Base-by-base conservation (phyloP, 176 grass and related monocot species). In the Hordeum marinum region DNA sequence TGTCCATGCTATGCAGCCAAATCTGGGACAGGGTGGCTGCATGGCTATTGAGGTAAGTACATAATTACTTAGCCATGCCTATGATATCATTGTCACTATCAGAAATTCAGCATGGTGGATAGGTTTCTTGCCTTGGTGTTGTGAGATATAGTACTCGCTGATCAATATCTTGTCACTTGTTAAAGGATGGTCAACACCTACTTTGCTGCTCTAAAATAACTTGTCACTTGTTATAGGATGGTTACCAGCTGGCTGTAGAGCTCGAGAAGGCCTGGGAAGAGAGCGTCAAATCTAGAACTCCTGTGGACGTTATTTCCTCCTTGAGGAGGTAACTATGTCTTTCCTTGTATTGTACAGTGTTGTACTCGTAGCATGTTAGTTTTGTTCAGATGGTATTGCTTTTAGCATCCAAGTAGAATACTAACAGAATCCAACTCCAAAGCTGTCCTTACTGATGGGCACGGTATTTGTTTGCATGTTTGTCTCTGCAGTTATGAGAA, bases 1-100 rank as follows among this genome's bases (percentile, higher is more conserved):
- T 65, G 90, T 96, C 17, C 93, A 99, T 94, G 96, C 96, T 83
- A 99, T 99, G 96, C 96, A 99, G 58, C 96, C 96, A 88, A 99
- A 99, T 89, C 62, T 99, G 78, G 96, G 96, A 32, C 96, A 99
- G 92, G 96, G 96, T 77, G 96, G 96, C 35, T 99, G 96, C 83
- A 99, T 99, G 96, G 96, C 96, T 85, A 99, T 99, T 68, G 93
- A 99, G 96, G 96, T 99, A 34, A 34, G 3, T 34, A 92, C 68
- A 45, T 6, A 64, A 72, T 70, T 66, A 72, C n/a, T 58, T 74
- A 76, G 5, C 20, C 40, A 63, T 86, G 39, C 20, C 39, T 76
- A 81, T 77, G 78, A 10, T 79, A 46, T 29, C 11, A 5, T 68
- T 26, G 24, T 29, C 12, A 74, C 0, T 29, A 50, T 74, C 6